These are phyloP conservation scores for Tetracladium maxilliforme DNA, from an alignment of 2,329 filamentous ascomycete genomes.

Conservation along the genomic window DNA sequence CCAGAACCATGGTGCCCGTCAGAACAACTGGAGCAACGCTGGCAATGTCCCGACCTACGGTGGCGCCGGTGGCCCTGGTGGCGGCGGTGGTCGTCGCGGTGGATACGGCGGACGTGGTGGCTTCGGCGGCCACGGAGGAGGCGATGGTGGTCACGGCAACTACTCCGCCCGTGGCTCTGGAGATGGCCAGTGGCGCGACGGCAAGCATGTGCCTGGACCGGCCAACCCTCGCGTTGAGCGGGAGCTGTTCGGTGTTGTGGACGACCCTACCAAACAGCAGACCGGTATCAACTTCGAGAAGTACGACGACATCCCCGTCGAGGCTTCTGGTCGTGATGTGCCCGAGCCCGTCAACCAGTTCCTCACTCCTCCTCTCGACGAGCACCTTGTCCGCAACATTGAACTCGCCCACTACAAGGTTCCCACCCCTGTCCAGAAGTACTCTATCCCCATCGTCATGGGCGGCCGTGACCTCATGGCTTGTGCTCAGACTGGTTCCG, in stretches of 20 bases:
- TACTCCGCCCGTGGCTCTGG: slow-evolving; percentile 65
- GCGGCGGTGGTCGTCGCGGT: slow-evolving; percentile 21
- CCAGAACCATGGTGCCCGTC: slow-evolving; percentile 8
- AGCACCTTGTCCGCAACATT: slow-evolving; percentile 88
- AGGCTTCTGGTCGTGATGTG: slow-evolving; percentile 86
- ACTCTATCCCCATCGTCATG: slow-evolving; percentile 98
- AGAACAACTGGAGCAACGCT: slow-evolving; percentile 31
- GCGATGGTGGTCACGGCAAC: slow-evolving; percentile 25
- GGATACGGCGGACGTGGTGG: slow-evolving; percentile 45
- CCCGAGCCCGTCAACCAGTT: slow-evolving; percentile 85
- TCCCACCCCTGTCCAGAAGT: slow-evolving; percentile 96
- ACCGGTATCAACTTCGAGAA: slow-evolving; percentile 99
- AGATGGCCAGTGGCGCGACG: slow-evolving; percentile 91
- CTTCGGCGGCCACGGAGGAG: slow-evolving; percentile 23
- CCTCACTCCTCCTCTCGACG: slow-evolving; percentile 87
- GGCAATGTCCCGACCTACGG: slow-evolving; percentile 11
- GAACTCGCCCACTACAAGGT: slow-evolving; percentile 87
- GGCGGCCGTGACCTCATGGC: slow-evolving; percentile 96
- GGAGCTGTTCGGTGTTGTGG: slow-evolving; percentile 81
- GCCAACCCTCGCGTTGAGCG: slow-evolving; percentile 82
- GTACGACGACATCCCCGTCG: slow-evolving; percentile 98
- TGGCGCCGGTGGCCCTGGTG: slow-evolving; percentile 15
- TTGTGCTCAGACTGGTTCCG: slow-evolving; percentile 98
- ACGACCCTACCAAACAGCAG: slow-evolving; percentile 89
- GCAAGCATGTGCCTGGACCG: slow-evolving; percentile 88